A percentile compares a stretch with the other conserved stretches of the same genome.
Evolutionary conservation across 1,284 basidiomycete genomes (phyloP).

Genomic region (Cerioporus squamosus): DNA sequence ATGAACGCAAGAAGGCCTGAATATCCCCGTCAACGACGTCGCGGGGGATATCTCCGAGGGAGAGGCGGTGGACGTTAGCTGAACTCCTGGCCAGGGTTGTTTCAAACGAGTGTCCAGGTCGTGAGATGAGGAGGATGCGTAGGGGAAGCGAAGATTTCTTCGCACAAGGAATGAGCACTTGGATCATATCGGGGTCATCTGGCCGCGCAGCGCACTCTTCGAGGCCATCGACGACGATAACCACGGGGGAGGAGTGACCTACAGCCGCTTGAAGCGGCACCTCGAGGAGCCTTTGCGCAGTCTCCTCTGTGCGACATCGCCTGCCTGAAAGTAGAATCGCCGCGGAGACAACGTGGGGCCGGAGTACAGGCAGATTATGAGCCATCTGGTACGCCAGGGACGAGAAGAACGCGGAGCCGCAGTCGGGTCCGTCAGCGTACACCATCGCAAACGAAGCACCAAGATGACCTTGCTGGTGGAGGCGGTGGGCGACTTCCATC

Average conservation of each 20-base stretch:
- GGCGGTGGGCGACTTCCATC: constrained; percentile 9
- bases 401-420: constrained; percentile 6
- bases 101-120: too few relatives aligned
- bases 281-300: not conserved
- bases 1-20: too few relatives aligned
- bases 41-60: too few relatives aligned
- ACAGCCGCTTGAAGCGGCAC: not conserved
- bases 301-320: not conserved
- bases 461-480: constrained; percentile 1
- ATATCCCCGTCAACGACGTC: too few relatives aligned
- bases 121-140: too few relatives aligned
- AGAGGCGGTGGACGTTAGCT: too few relatives aligned
- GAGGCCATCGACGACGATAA: too few relatives aligned
- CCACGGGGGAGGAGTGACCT: not conserved
- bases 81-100: too few relatives aligned
- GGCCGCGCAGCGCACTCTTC: too few relatives aligned
- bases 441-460: constrained; percentile 18
- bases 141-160: too few relatives aligned
- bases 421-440: not conserved
- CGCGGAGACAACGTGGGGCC: not conserved
- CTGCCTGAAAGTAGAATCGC: not conserved
- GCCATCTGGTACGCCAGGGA: constrained; percentile 13
- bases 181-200: too few relatives aligned
- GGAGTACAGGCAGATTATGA: not conserved
- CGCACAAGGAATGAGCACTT: too few relatives aligned